These are phyloP conservation scores for Immersiporthe knoxdaviesiana DNA, from an alignment of 2,329 filamentous ascomycete species.

Conservation along the genomic window DNA sequence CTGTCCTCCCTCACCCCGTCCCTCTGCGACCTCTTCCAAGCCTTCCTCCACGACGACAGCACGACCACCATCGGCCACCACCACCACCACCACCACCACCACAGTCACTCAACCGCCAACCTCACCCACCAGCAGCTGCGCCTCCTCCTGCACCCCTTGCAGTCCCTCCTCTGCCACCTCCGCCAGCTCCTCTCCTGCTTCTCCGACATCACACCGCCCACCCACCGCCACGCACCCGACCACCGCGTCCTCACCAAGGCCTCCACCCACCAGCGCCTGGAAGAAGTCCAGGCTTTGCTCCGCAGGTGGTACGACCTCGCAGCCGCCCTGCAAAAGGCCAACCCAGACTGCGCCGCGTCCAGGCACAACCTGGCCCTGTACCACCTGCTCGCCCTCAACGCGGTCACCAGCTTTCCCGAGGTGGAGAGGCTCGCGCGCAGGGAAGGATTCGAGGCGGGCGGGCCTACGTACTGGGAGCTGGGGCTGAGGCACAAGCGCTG, in stretches of 20 bases:
- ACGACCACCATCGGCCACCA: constrained; percentile 56
- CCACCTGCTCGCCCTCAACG: constrained; percentile 71
- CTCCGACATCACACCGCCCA: constrained; percentile 52
- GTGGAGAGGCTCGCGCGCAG: constrained; percentile 68
- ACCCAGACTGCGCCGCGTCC: constrained; percentile 61
- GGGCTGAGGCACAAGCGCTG: constrained; percentile 63
- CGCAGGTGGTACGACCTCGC: constrained; percentile 71
- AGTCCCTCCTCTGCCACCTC: constrained; percentile 66
- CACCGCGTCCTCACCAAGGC: constrained; percentile 58
- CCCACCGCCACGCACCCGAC: constrained; percentile 42
- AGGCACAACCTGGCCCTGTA: constrained; percentile 70
- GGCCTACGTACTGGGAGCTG: constrained; percentile 53
- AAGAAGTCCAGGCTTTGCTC: constrained; percentile 66
- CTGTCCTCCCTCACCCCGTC: constrained; percentile 59
- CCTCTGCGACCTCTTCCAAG: constrained; percentile 67
- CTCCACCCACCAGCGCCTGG: constrained; percentile 62
- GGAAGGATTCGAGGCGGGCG: constrained; percentile 56
- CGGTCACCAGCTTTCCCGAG: constrained; percentile 68
- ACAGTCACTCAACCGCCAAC: constrained; percentile 28
- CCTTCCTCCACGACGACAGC: constrained; percentile 61
- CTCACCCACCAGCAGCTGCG: constrained; percentile 62
- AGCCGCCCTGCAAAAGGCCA: constrained; percentile 56
- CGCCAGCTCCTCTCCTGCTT: constrained; percentile 69
- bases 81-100: constrained; percentile 47
- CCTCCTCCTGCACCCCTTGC: constrained; percentile 70